Evolutionary conservation across 345 rosid species (phyloP), one percentile per base, ranked within the genome.

Genomic region (Brassica juncea): DNA sequence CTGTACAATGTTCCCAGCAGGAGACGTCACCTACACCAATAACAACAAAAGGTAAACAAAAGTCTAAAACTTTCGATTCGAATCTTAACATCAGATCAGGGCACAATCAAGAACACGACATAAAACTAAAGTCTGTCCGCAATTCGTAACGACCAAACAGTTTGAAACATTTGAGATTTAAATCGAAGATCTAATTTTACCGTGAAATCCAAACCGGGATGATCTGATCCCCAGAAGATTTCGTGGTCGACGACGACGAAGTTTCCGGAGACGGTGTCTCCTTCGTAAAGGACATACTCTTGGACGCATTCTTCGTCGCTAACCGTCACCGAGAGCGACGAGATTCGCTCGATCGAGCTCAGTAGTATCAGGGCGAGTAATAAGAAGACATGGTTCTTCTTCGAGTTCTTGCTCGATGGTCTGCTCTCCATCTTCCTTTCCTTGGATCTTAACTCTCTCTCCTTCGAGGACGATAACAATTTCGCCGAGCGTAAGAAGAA

Each of bases 181-280:
- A 28, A 37, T 12, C 68, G 2, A 62, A 60, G 76, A 66, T 49
- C 37, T 12, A 83, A 86, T 8, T 8, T 42, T 49, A 95, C 99
- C 19, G 80, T 86, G 75, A 95, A 88, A 87, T 95, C 99, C 80
- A 93, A 87, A 75, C 99, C 99, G 42, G 97, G 97, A 82, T 95
- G 99, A 85, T 95, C 99, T 16, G 97, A 86, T 81, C 88, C 80
- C 99, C 98, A 95, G 92, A 93, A 95, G 82, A 95, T 93, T 76
- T 93, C 99, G 77, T 95, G 98, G 74, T 95, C 99, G 59, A 93
- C 98, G 65, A 95, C 99, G 14, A 95, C 99, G 89, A 90, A 95
- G 86, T 91, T 93, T 0, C 99, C 99, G 3, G 99, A 87, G 60
- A 95, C 82, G 63, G 86, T 82, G 80, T 95, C 99, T 71, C 94